Base-by-base conservation (phyloP, 1,284 basidiomycete genomes). In the Thecaphora thlaspeos region DNA sequence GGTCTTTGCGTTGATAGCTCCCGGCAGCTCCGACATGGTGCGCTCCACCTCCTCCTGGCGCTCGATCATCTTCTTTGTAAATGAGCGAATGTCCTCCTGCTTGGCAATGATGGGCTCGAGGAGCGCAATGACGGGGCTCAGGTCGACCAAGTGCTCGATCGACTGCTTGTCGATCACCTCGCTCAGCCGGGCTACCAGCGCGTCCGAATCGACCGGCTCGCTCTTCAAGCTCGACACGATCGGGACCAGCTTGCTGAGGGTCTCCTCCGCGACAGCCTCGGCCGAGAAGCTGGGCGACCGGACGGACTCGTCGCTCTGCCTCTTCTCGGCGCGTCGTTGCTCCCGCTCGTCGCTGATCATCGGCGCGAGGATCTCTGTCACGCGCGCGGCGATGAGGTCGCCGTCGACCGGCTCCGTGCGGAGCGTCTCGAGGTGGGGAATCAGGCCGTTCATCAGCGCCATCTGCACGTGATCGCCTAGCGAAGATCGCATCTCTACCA, bases 1-100 rank as follows among this genome's bases (percentile, higher is more conserved):
- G 17, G 64, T 61, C 60, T 73, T 73, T 22, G 68, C 68, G 21
- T 67, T 71, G 59, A 73, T 65, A 1, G 69, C 63, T 1, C 48
- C 48, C 2, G 71, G 71, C 12, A 73, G 45, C 37, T 63, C 65
- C 5, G 52, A 47, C 2, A 73, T 44, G 19, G 58, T 61, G 14
- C 50, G 51, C 48, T 71, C 63, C 24, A 65, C 51, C 37, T 73
- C 68, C n/a, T 61, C 41, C 40, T 72, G 71, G 7, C 54, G 53
- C 41, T 67, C 61, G 9, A 71, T 42, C 10, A 71, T 64, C 39
- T 55, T 48, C 24, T 54, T 58, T 41, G 60, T 51, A 18, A 64
- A 38, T 1, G 48, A 30, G 9, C 58, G 48, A 0, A 55, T 48
- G 7, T 70, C 69, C 41, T 68, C 68, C 21, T 73, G 71, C 38